Evolutionary conservation across 495 filamentous ascomycete genomes (phyloP).

Genomic region (Cudoniella acicularis): DNA sequence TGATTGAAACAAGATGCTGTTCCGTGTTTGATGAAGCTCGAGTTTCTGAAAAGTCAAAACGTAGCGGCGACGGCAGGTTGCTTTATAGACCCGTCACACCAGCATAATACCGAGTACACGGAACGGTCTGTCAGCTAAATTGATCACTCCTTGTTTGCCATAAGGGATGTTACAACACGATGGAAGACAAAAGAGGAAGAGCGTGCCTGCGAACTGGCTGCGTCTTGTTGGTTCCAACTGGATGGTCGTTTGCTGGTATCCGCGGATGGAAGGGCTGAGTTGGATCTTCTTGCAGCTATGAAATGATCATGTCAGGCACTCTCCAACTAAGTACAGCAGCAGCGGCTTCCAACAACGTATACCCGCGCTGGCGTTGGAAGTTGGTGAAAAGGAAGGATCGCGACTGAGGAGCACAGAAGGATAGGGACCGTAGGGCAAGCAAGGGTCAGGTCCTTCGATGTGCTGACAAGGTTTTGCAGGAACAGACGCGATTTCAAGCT

Average conservation of each 20-base stretch:
- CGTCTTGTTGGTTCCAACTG: constrained; percentile 22
- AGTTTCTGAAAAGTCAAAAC: constrained; percentile 7
- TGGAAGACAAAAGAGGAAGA: constrained; percentile 6
- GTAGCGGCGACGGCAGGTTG: constrained; percentile 20
- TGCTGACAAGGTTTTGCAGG: constrained; percentile 18
- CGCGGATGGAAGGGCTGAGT: constrained; percentile 19
- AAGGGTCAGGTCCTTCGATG: constrained; percentile 14
- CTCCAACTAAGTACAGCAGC: constrained; percentile 1
- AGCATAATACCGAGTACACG: constrained; percentile 24
- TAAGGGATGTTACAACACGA: constrained; percentile 17
- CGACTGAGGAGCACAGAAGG: constrained; percentile 10
- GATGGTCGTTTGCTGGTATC: constrained; percentile 6
- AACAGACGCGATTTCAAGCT: constrained; percentile 16
- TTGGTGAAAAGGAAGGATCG: constrained; percentile 11
- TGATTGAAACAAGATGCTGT: not conserved
- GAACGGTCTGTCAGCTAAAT: constrained; percentile 22
- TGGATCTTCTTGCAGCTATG: constrained; percentile 7
- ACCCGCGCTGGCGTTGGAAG: constrained; percentile 5
- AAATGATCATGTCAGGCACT: constrained; percentile 7
- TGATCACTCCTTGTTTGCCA: constrained; percentile 25
- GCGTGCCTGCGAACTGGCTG: constrained; percentile 17
- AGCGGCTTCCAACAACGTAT: constrained; percentile 6
- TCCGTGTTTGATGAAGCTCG: not conserved
- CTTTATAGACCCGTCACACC: constrained; percentile 28
- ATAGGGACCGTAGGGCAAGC: constrained; percentile 3